phyloP scores from a whole-genome alignment of 2,329 filamentous ascomycete genomes.

The Neophaeococcomyces mojaviensis region DNA sequence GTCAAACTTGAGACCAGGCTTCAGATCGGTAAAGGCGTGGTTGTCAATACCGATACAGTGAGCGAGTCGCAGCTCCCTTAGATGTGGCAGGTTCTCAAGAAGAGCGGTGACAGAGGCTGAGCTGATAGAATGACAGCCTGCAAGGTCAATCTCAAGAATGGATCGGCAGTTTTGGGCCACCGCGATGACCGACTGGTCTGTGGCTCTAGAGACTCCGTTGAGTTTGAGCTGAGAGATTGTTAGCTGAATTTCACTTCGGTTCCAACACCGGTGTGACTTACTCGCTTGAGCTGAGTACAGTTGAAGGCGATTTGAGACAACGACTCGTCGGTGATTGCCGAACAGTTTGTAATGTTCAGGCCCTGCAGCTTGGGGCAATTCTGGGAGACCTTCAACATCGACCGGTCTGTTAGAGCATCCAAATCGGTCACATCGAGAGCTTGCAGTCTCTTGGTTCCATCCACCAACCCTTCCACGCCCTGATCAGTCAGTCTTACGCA shows the following conservation, averaged over 20 bases:
- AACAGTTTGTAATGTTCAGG: constrained; percentile 83
- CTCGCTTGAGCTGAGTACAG: constrained; percentile 80
- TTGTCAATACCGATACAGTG: constrained; percentile 81
- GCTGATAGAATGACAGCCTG: constrained; percentile 72
- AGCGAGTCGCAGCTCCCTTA: constrained; percentile 84
- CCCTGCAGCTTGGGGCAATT: constrained; percentile 83
- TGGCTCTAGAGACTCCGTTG: constrained; percentile 81
- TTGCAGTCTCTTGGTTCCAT: constrained; percentile 71
- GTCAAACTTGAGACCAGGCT: constrained; percentile 64
- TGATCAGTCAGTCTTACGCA: constrained; percentile 78
- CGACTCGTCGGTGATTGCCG: constrained; percentile 76
- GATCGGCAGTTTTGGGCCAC: constrained; percentile 86
- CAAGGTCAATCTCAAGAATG: constrained; percentile 91
- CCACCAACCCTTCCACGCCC: constrained; percentile 70
- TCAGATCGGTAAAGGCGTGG: constrained; percentile 74
- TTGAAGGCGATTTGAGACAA: constrained; percentile 70
- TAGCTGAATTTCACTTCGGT: constrained; percentile 22
- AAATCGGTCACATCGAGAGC: constrained; percentile 85
- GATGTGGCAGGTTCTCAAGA: constrained; percentile 66
- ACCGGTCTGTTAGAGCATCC: constrained; percentile 70
- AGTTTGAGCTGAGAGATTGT: constrained; percentile 66
- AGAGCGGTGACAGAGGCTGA: constrained; percentile 78
- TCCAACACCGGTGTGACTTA: constrained; percentile 36
- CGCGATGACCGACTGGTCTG: constrained; percentile 71
- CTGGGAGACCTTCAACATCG: constrained; percentile 67